A percentile compares a stretch with the other conserved stretches of the same genome.
phyloP scores from a whole-genome alignment of 805 yeast species.

The Starmerella tilneyi region DNA sequence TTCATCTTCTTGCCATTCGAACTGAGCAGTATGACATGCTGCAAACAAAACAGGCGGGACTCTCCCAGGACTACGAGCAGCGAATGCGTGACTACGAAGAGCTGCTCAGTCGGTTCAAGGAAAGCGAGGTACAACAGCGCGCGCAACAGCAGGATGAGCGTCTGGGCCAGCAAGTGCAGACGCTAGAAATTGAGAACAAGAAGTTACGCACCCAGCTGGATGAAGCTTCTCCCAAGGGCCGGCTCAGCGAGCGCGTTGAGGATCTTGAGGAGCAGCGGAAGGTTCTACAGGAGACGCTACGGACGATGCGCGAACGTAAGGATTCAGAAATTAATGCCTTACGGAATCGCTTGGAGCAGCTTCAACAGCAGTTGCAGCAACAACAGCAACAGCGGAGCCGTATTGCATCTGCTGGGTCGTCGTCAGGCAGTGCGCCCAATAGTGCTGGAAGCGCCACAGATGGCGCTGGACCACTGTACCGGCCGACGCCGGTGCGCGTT shows the following conservation, averaged over 20 bases:
- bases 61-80: conserved; percentile 15
- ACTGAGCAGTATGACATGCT: conserved; percentile 27
- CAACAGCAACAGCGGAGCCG: conserved; percentile 16
- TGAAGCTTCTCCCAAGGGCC: conserved; percentile 29
- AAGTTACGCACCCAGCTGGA: conserved; percentile 28
- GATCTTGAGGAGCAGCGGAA: conserved; percentile 32
- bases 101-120: conserved; percentile 12
- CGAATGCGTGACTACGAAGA: conserved; percentile 7
- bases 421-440: background rate
- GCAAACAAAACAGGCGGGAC: conserved; percentile 24
- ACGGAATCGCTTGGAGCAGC: conserved; percentile 27
- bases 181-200: conserved; percentile 30
- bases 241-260: conserved; percentile 31
- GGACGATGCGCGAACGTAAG: conserved; percentile 34
- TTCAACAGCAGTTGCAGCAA: conserved; percentile 19
- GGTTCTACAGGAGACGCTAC: conserved; percentile 34
- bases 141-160: conserved; percentile 22
- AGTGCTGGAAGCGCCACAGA: background rate
- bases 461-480: background rate
- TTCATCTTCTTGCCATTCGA: conserved; percentile 27
- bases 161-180: conserved; percentile 28
- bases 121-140: conserved; percentile 22
- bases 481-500: conserved; percentile 5
- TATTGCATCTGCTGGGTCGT: conserved; percentile 1
- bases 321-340: conserved; percentile 31